Base-by-base conservation (phyloP, 2,329 filamentous ascomycete species). In the Proliferodiscus dingleyae region DNA sequence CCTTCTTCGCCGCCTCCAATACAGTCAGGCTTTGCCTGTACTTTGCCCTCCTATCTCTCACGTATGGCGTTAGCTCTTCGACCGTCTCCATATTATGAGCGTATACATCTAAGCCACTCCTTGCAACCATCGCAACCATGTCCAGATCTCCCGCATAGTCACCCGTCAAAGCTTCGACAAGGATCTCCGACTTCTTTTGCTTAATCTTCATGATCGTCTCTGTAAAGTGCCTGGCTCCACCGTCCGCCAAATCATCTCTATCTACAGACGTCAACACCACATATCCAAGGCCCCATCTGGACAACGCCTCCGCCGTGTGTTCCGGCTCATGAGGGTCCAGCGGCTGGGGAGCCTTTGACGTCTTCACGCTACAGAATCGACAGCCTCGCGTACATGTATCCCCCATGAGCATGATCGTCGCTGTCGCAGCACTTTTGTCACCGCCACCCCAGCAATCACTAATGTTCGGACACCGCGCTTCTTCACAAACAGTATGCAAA, bases 331-430 rank as follows among this genome's bases (percentile, higher is more conserved):
- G 91, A 2, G 88, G 87, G 65, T 98, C 93, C 40, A 98, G 77
- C 9, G 93, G 87, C 33, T 83, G 70, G 10, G 89, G 83, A 1
- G 73, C 70, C 34, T 86, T 82, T 47, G 73, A 83, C 3, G 93
- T 98, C 76, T 97, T 97, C 42, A 98, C 93, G 55, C 85, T 89
- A 76, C 93, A 98, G 74, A 98, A 98, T 43, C 93, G 81, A 69
- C 93, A 98, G 15, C 91, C 93, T 49, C 93, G 80, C 15, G 93
- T 98, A 69, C 93, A 98, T 7, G 91, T 97, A 67, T 98, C 93
- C 54, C 93, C 93, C 90, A 97, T 97, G 38, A 98, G 73, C 93
- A 98, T 98, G 68, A 98, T 97, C 9, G 93, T 98, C 2, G 93
- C 93, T 24, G 93, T 98, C 4, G 93, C 93, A 21, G 89, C 85